Evolutionary conservation across 176 grass and related monocot genomes (phyloP), one percentile per base, ranked within the genome.

Genomic region (Phyllostachys edulis): DNA sequence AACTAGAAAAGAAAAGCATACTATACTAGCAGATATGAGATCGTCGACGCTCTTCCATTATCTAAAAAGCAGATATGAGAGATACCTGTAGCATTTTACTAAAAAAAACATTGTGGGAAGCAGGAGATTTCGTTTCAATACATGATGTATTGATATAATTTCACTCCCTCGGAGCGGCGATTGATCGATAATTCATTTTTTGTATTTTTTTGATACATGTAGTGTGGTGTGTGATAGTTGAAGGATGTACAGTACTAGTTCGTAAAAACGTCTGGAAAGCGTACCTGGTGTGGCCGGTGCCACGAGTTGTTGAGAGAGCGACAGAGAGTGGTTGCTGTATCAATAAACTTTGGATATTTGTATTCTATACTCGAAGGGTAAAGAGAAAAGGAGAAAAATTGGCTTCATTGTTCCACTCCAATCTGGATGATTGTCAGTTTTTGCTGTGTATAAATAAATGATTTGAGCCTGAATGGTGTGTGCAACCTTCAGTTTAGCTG

Each of bases 241-340:
- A 85, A 69, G 50, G 27, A 38, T 89, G 87, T 89, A 89, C 67
- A 81, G 87, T 76, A 61, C 50, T 80, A 75, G 69, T 79, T 67
- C 80, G 69, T 80, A 74, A 89, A 39, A 79, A n/a, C 55, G 64
- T 74, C 7, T 57, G 11, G 21, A 67, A 81, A 57, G 49, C 71
- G 61, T 42, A 29, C 18, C 17, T 16, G 50, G 45, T 77, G 66
- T 73, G 87, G 67, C 71, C 3, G 20, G 7, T 60, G 14, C 15
- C 13, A 47, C 14, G 56, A 32, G 44, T 17, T 46, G 63, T 70
- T 50, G 65, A 20, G 20, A 9, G 54, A n/a, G 54, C 3, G 39
- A 40, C 6, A n/a, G n/a, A 40, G 6, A 7, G 65, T 65, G 80
- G 66, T 78, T 89, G 41, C 26, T 61, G 32, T 69, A 82, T 49